A percentile compares a stretch with the other conserved stretches of the same genome.
Evolutionary conservation across 441 rosid species (phyloP).

Genomic region (Brassica hybrid): DNA sequence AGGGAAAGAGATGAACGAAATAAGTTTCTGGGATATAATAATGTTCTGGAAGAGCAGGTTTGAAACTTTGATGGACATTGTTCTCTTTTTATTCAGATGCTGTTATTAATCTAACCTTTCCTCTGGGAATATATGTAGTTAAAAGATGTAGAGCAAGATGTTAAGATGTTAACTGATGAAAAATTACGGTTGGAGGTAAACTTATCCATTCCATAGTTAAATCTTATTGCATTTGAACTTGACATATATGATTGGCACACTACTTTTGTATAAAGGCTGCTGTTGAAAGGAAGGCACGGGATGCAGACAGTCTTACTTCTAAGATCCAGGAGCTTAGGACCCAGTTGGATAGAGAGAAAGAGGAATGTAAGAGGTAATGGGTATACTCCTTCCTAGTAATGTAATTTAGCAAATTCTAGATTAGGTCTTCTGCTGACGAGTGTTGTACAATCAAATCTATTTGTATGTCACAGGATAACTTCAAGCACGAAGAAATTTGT

Average conservation of each 20-base stretch:
- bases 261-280: conserved; percentile 47
- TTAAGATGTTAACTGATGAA: conserved; percentile 54
- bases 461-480: conserved; percentile 55
- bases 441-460: conserved; percentile 23
- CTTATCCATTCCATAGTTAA: conserved; percentile 34
- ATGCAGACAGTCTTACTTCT: conserved; percentile 70
- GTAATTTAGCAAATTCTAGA: no score
- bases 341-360: conserved; percentile 75
- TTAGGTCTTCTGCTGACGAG: conserved; percentile 26
- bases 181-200: conserved; percentile 66
- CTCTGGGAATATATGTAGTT: conserved; percentile 56
- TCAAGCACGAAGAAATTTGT: conserved; percentile 81
- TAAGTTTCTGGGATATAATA: conserved; percentile 50
- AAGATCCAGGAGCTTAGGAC: conserved; percentile 73
- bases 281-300: conserved; percentile 69
- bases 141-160: conserved; percentile 60
- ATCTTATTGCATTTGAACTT: conserved; percentile 31
- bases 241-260: conserved; percentile 29
- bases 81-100: not conserved
- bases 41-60: conserved; percentile 69
- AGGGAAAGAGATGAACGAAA: conserved; percentile 54
- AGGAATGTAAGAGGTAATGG: conserved; percentile 72
- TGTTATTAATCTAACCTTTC: conserved; percentile 17
- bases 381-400: no score
- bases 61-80: conserved; percentile 32